Conservation (phyloP, 805 yeast species). For the Debaryomyces prosopidis region DNA sequence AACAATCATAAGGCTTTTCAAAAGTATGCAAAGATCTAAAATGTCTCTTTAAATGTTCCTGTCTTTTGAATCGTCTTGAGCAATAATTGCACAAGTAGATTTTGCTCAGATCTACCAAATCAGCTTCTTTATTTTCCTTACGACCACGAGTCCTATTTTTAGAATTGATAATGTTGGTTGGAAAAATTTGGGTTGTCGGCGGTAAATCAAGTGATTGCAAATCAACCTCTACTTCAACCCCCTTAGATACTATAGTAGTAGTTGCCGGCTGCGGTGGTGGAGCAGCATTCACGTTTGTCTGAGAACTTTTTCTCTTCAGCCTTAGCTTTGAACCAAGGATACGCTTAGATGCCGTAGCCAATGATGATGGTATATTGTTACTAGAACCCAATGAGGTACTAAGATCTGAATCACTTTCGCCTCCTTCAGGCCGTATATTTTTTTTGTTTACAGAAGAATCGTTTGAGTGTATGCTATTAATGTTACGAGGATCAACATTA, state of each 20-base stretch:
- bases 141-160: slow-evolving; percentile 56
- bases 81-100: slow-evolving; percentile 66
- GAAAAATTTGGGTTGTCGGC: slow-evolving; percentile 36
- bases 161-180: slow-evolving; percentile 31
- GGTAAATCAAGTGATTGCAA: slow-evolving; percentile 41
- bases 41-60: slow-evolving; percentile 76
- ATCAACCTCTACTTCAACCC: slow-evolving; percentile 42
- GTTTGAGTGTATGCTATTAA: background rate
- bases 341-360: slow-evolving; percentile 39
- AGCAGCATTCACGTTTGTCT: background rate
- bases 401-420: background rate
- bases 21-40: slow-evolving; percentile 71
- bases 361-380: slow-evolving; percentile 11
- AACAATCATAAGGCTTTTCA: slow-evolving; percentile 69
- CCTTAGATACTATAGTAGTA: slow-evolving; percentile 22
- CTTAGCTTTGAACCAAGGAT: slow-evolving; percentile 40
- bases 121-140: slow-evolving; percentile 62
- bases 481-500: background rate
- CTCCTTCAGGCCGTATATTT: background rate
- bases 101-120: slow-evolving; percentile 48
- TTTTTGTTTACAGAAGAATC: background rate
- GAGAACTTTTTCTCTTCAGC: slow-evolving; percentile 25
- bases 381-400: background rate
- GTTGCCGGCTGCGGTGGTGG: slow-evolving; percentile 1
- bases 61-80: slow-evolving; percentile 65